These are phyloP conservation scores for Lachnellula subtilissima DNA, from an alignment of 2,329 filamentous ascomycete species.

Conservation along the genomic window DNA sequence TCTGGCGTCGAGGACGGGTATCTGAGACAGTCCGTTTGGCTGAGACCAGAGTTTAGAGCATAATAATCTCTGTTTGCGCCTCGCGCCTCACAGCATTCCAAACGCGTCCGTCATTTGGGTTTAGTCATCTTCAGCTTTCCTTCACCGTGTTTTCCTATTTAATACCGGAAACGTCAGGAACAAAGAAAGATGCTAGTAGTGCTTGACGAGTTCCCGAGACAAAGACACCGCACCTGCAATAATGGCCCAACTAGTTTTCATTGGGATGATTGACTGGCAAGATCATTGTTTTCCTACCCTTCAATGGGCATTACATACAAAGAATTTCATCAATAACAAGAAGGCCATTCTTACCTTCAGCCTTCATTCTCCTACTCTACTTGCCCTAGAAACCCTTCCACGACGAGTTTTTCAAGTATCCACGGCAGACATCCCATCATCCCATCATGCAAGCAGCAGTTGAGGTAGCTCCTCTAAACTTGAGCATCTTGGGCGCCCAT, in stretches of 20 bases:
- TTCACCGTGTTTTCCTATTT: conserved; percentile 1
- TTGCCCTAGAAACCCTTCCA: conserved; percentile 11
- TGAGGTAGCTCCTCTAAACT: conserved; percentile 13
- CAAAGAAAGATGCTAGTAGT: conserved; percentile 28
- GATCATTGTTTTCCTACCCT: conserved; percentile 30
- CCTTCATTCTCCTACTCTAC: conserved; percentile 15
- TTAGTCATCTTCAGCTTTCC: conserved; percentile 12
- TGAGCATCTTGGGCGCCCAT: conserved; percentile 20
- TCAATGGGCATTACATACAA: conserved; percentile 30
- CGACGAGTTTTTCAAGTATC: conserved; percentile 5
- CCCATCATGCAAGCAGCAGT: conserved; percentile 23
- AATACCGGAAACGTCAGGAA: conserved; percentile 20
- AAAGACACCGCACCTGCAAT: conserved; percentile 28
- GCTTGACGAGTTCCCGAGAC: conserved; percentile 31
- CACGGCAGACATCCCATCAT: conserved; percentile 2
- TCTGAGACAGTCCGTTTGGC: conserved; percentile 13
- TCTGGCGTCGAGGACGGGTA: conserved; percentile 8
- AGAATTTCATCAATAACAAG: conserved; percentile 27
- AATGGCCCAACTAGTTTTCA: conserved; percentile 26
- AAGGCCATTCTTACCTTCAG: conserved; percentile 27
- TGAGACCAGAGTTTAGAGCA: conserved; percentile 4
- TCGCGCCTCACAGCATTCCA: conserved; percentile 10
- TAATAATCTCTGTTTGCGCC: conserved; percentile 15
- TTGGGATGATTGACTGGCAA: conserved; percentile 22
- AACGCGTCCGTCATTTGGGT: conserved; percentile 11